These are phyloP conservation scores for Westerdykella ornata DNA, from an alignment of 2,329 filamentous ascomycete genomes.

Conservation along the genomic window DNA sequence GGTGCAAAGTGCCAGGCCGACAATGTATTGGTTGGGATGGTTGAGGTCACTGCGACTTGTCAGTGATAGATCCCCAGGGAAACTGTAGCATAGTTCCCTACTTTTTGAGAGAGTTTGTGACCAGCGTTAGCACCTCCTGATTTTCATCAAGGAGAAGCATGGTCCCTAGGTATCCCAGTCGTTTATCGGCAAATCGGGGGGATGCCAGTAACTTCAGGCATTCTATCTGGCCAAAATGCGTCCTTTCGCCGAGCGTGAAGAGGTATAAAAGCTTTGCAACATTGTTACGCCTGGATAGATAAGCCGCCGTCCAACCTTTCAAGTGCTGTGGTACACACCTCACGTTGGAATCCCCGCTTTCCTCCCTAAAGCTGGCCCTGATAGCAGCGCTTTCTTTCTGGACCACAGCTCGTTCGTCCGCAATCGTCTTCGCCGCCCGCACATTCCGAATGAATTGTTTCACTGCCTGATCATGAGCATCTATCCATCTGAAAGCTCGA, in stretches of 20 bases:
- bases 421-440: slow-evolving; percentile 95
- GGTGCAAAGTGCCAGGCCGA: slow-evolving; percentile 91
- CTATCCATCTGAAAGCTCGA: slow-evolving; percentile 4
- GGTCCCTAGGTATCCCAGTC: slow-evolving; percentile 88
- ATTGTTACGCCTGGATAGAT: slow-evolving; percentile 75
- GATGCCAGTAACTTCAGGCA: slow-evolving; percentile 96
- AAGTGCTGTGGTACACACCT: slow-evolving; percentile 52
- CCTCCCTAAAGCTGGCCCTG: slow-evolving; percentile 93
- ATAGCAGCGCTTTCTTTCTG: slow-evolving; percentile 99
- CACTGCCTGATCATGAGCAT: slow-evolving; percentile 52
- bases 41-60: slow-evolving; percentile 66
- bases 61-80: slow-evolving; percentile 8
- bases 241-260: slow-evolving; percentile 93
- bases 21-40: slow-evolving; percentile 97
- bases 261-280: slow-evolving; percentile 97
- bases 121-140: slow-evolving; percentile 92
- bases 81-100: slow-evolving; percentile 42
- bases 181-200: slow-evolving; percentile 95
- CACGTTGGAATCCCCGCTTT: slow-evolving; percentile 84
- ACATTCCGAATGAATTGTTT: slow-evolving; percentile 99
- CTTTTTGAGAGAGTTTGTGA: slow-evolving; percentile 98
- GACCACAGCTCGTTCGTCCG: slow-evolving; percentile 95
- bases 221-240: slow-evolving; percentile 98
- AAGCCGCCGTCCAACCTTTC: slow-evolving; percentile 3
- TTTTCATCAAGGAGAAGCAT: slow-evolving; percentile 97